Conservation (phyloP, 495 filamentous ascomycete species). For the Amphirosellinia nigrospora region DNA sequence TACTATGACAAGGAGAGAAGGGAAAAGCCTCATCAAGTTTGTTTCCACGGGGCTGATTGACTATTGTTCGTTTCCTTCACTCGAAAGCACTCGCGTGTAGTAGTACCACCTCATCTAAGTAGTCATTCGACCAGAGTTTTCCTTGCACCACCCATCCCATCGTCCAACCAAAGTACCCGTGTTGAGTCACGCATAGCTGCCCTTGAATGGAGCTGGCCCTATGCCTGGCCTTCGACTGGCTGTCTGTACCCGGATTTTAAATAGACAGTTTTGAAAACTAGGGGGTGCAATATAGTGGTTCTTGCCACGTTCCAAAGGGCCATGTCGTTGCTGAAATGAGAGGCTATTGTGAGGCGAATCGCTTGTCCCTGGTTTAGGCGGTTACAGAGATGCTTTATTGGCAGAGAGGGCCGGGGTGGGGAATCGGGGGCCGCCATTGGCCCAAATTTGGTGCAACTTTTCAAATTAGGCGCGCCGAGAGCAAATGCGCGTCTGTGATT, state of each 20-base stretch:
- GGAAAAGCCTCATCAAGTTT: conserved; percentile 31
- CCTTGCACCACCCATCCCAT: conserved; percentile 20
- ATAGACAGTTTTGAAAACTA: conserved; percentile 8
- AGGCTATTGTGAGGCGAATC: conserved; percentile 40
- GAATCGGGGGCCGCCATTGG: conserved; percentile 29
- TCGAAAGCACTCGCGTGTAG: conserved; percentile 15
- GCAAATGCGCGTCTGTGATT: conserved; percentile 30
- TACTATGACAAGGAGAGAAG: conserved; percentile 21
- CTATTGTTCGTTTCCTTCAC: conserved; percentile 32
- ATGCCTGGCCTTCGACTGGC: conserved; percentile 34
- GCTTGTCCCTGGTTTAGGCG: conserved; percentile 33
- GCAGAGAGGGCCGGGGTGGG: conserved; percentile 34
- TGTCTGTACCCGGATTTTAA: conserved; percentile 30
- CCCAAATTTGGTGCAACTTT: conserved; percentile 17
- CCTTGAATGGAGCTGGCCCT: conserved; percentile 18
- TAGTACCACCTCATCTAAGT: conserved; percentile 2
- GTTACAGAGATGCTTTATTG: conserved; percentile 29
- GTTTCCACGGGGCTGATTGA: conserved; percentile 35
- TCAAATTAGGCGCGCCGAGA: conserved; percentile 38
- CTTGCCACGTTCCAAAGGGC: conserved; percentile 22
- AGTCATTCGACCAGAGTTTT: conserved; percentile 16
- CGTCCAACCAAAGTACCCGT: conserved; percentile 37
- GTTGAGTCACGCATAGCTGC: conserved; percentile 28
- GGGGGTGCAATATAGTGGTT: conserved; percentile 1
- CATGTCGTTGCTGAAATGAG: conserved; percentile 31